Evolutionary conservation across 441 rosid species (phyloP).

Genomic region (Aquilaria agallochum): DNA sequence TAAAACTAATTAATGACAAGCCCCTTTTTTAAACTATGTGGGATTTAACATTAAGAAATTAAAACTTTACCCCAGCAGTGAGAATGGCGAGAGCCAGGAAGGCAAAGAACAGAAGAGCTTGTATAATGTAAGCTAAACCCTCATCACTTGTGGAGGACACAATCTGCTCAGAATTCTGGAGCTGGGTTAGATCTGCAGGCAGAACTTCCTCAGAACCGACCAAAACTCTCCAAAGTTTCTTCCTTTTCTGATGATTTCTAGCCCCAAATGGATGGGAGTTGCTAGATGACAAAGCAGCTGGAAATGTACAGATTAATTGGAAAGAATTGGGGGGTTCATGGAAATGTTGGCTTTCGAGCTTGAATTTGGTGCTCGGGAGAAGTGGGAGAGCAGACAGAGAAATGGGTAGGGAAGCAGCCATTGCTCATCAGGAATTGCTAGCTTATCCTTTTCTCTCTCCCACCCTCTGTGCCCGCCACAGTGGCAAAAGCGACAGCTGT

Average conservation of each 20-base stretch:
- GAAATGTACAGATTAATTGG: constrained; percentile 12
- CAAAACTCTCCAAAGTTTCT: constrained; percentile 34
- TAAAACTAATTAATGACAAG: too few relatives aligned
- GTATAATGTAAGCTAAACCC: constrained; percentile 38
- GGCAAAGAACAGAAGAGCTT: constrained; percentile 57
- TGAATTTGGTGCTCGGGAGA: constrained; percentile 18
- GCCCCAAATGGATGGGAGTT: constrained; percentile 10
- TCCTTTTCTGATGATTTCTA: constrained; percentile 13
- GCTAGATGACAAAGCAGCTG: constrained; percentile 19
- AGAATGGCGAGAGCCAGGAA: constrained; percentile 62
- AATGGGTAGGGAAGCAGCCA: constrained; percentile 29
- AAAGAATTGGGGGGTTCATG: constrained; percentile 6
- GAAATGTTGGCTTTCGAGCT: constrained; percentile 25
- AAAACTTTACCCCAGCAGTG: constrained; percentile 62
- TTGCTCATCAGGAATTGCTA: constrained; percentile 19
- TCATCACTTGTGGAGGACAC: constrained; percentile 38
- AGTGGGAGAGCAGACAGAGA: constrained; percentile 23
- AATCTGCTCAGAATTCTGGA: constrained; percentile 33
- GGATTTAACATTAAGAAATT: background rate
- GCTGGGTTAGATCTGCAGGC: constrained; percentile 24
- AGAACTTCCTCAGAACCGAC: constrained; percentile 43
- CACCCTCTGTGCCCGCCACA: constrained; percentile 2
- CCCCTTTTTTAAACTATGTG: background rate
- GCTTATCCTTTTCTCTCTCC: constrained; percentile 2
- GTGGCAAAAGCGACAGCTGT: constrained; percentile 8